phyloP scores from a whole-genome alignment of 495 filamentous ascomycete species.

The Annulohypoxylon moriforme region DNA sequence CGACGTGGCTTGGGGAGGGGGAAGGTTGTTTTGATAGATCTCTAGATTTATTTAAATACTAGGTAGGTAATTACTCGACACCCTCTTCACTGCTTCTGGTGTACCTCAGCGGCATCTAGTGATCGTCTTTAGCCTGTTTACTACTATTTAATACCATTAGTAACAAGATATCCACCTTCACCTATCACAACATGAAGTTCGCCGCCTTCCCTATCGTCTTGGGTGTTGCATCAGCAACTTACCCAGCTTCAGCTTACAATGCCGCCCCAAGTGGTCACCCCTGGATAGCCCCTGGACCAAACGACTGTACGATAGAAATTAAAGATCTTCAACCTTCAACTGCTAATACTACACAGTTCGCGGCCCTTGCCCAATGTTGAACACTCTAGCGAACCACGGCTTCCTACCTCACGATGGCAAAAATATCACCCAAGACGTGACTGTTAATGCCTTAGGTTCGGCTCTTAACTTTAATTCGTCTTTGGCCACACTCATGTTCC shows the following conservation, averaged over 20 bases:
- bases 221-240: slow-evolving; percentile 8
- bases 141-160: not conserved
- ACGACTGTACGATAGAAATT: not conserved
- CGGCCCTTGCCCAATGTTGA: slow-evolving; percentile 54
- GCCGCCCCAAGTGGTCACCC: slow-evolving; percentile 6
- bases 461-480: slow-evolving; percentile 50
- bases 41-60: slow-evolving; percentile 9
- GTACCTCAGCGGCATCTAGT: not conserved
- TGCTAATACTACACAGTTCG: slow-evolving; percentile 41
- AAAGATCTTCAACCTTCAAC: not conserved
- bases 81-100: not conserved
- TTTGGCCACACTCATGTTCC: slow-evolving; percentile 55
- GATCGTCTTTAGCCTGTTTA: not conserved
- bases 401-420: slow-evolving; percentile 49
- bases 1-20: not conserved
- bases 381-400: slow-evolving; percentile 50
- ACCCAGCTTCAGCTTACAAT: not conserved
- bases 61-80: too few relatives aligned
- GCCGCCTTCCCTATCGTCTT: not conserved
- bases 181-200: slow-evolving; percentile 9
- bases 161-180: not conserved
- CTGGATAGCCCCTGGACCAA: slow-evolving; percentile 16
- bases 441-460: slow-evolving; percentile 40
- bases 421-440: slow-evolving; percentile 46
- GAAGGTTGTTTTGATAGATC: not conserved